Evolutionary conservation across 805 yeast species (phyloP).

Genomic region (Groenewaldozyma salmanticensis): DNA sequence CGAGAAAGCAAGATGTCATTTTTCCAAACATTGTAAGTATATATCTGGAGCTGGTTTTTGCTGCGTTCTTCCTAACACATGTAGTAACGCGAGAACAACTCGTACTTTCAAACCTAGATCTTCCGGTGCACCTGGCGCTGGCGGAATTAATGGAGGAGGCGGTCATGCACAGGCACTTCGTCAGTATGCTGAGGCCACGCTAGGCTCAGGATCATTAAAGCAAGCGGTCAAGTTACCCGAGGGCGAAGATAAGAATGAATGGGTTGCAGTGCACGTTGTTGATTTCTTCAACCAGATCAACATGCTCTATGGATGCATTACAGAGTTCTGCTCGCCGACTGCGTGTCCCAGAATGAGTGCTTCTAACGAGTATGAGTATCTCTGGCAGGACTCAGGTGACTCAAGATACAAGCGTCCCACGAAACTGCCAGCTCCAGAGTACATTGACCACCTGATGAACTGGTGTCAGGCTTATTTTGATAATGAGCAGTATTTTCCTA

Average conservation of each 20-base stretch:
- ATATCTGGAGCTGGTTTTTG: too few relatives aligned
- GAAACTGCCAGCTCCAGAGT: conserved; percentile 87
- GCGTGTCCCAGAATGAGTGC: conserved; percentile 98
- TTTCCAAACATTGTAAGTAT: conserved; percentile 14
- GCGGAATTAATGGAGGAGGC: too few relatives aligned
- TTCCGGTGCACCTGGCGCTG: conserved; percentile 21
- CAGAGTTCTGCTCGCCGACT: conserved; percentile 92
- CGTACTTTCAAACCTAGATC: conserved; percentile 24
- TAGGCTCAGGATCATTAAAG: conserved; percentile 83
- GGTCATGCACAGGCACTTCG: conserved; percentile 40
- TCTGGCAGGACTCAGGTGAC: conserved; percentile 73
- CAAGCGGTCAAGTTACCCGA: conserved; percentile 91
- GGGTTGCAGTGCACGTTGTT: conserved; percentile 97
- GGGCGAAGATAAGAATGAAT: conserved; percentile 85
- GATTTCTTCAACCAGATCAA: conserved; percentile 94
- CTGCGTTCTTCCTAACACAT: conserved; percentile 3
- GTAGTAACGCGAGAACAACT: conserved; percentile 22
- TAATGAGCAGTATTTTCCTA: conserved; percentile 83
- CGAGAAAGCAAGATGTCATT: conserved; percentile 9
- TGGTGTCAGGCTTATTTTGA: conserved; percentile 94
- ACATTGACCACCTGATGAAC: conserved; percentile 84
- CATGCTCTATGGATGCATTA: conserved; percentile 91
- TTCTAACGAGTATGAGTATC: conserved; percentile 89
- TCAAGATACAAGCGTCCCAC: conserved; percentile 58
- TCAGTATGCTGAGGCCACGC: conserved; percentile 85